Conservation (phyloP, 2,329 filamentous ascomycete genomes). For the Leptographium galeiforme region DNA sequence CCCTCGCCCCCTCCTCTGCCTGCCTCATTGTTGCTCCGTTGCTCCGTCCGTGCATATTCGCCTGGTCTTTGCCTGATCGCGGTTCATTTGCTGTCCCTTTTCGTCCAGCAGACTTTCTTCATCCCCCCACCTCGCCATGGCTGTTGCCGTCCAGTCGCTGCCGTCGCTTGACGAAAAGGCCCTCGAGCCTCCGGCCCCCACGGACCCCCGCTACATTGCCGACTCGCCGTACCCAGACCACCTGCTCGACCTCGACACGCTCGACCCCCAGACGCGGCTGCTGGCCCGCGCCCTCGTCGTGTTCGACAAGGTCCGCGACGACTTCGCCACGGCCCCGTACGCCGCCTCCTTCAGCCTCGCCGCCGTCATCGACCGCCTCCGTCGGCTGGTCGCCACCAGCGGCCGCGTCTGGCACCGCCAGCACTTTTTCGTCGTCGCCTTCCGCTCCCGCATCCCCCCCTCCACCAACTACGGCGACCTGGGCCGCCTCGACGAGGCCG, state of each 20-base stretch:
- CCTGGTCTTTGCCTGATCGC: too few species aligned
- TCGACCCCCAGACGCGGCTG: constrained; percentile 53
- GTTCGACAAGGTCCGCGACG: constrained; percentile 46
- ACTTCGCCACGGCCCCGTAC: constrained; percentile 70
- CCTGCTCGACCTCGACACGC: constrained; percentile 55
- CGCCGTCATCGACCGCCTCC: constrained; percentile 45
- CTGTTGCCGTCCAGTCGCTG: too few species aligned
- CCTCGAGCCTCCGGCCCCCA: too few species aligned
- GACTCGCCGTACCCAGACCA: constrained; percentile 67
- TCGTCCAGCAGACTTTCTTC: too few species aligned
- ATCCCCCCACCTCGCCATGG: too few species aligned
- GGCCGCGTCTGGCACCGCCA: constrained; percentile 41
- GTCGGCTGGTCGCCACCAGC: constrained; percentile 32
- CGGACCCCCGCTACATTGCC: constrained; percentile 30
- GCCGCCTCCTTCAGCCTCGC: constrained; percentile 64
- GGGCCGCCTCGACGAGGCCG: constrained; percentile 60
- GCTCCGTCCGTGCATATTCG: too few species aligned
- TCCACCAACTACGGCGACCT: constrained; percentile 55
- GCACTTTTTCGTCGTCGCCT: constrained; percentile 73
- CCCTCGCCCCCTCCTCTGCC: too few species aligned
- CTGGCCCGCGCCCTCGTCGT: constrained; percentile 57
- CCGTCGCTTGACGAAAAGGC: too few species aligned
- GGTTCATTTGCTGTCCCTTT: too few species aligned
- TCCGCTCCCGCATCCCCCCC: constrained; percentile 59
- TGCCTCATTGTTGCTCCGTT: too few species aligned